Conservation (phyloP, 169 alveolate species). For the Plasmodium coatneyi region DNA sequence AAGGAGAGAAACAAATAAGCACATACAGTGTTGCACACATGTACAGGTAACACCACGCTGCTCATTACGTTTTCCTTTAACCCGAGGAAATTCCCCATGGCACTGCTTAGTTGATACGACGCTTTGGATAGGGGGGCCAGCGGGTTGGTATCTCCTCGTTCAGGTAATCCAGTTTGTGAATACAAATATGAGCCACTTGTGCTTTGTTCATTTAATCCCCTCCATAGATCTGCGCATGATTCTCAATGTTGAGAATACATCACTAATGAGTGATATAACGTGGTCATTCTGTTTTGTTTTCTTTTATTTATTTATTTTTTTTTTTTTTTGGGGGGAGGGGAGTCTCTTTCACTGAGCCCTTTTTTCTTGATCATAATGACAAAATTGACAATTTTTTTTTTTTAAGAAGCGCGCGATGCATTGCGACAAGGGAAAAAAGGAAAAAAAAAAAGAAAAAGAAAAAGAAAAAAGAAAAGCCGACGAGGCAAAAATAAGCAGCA, state of each 20-base stretch:
- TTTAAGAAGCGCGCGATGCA: too few species aligned
- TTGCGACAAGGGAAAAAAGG: too few species aligned
- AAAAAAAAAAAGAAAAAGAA: too few species aligned
- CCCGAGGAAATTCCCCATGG: conserved; percentile 50
- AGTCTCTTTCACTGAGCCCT: neutral
- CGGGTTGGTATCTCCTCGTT: neutral
- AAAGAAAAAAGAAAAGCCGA: too few species aligned
- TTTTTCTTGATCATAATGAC: too few species aligned
- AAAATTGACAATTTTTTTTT: too few species aligned
- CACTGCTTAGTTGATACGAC: neutral
- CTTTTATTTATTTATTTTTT: too few species aligned
- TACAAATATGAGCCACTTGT: neutral
- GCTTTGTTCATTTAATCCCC: neutral
- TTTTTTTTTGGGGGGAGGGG: too few species aligned
- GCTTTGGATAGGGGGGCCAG: neutral
- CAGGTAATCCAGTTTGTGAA: neutral
- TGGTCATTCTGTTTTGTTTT: neutral
- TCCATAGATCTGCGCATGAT: neutral
- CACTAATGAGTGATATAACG: neutral
- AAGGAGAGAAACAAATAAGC: neutral
- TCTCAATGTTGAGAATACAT: neutral
- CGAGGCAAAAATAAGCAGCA: too few species aligned
- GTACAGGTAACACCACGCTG: neutral
- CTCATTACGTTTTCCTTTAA: conserved; percentile 19
- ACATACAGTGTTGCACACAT: neutral